phyloP scores from a whole-genome alignment of 2,329 filamentous ascomycete species.

The Huntiella moniliformis region DNA sequence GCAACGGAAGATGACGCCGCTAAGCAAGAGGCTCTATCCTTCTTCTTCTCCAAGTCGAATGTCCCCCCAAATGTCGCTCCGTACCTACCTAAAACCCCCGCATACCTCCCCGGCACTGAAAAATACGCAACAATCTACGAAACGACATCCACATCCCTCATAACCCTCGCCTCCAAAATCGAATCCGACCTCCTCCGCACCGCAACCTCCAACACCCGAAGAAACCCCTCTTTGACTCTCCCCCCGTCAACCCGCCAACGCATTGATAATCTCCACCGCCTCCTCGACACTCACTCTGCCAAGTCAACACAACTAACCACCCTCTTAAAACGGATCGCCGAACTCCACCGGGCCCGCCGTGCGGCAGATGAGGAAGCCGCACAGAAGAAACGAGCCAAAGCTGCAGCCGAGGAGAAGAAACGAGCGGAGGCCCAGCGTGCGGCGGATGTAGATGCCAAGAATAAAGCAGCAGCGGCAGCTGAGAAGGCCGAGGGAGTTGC shows the following conservation, averaged over 20 bases:
- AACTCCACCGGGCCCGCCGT: constrained; percentile 26
- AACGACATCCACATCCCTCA: constrained; percentile 11
- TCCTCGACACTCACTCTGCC: constrained; percentile 6
- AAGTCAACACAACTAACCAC: constrained; percentile 17
- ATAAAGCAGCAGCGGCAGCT: constrained; percentile 8
- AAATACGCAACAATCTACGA: constrained; percentile 12
- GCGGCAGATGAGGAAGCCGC: constrained; percentile 18
- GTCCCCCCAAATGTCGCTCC: background rate
- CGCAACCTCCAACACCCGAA: constrained; percentile 13
- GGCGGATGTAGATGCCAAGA: constrained; percentile 10
- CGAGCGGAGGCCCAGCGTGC: constrained; percentile 10
- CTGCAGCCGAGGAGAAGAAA: constrained; percentile 20
- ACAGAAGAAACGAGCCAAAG: constrained; percentile 26
- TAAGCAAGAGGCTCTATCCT: constrained; percentile 9
- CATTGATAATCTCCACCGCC: constrained; percentile 11
- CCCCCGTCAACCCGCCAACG: constrained; percentile 7
- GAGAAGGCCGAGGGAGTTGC: background rate
- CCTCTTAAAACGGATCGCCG: constrained; percentile 24
- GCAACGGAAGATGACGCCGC: constrained; percentile 6
- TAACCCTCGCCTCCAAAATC: constrained; percentile 17
- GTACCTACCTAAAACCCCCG: background rate
- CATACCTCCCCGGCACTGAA: constrained; percentile 8
- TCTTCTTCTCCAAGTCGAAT: constrained; percentile 6
- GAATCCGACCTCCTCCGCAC: constrained; percentile 18
- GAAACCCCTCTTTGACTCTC: constrained; percentile 7